Evolutionary conservation across 108 stramenopile genomes (phyloP).

Genomic region (Conticribra guillardii): DNA sequence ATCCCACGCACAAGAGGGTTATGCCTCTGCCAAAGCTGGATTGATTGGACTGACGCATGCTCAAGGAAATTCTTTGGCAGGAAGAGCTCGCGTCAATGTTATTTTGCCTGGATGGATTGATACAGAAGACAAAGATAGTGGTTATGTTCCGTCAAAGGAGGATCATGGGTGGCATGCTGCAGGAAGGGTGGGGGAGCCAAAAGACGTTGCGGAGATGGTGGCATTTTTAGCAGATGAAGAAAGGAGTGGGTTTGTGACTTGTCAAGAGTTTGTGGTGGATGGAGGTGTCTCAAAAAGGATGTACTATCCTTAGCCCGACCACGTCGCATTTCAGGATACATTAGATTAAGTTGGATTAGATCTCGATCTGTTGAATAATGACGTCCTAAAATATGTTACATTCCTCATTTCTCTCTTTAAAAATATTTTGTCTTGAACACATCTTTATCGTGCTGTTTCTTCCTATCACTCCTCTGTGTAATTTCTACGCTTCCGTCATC

Average conservation of each 20-base stretch:
- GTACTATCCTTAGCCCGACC: slow-evolving; percentile 18
- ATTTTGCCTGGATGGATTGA: slow-evolving; percentile 32
- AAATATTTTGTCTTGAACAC: slow-evolving; percentile 92
- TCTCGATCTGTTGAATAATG: background rate
- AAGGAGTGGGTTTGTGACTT: slow-evolving; percentile 28
- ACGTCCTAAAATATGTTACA: background rate
- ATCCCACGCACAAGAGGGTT: slow-evolving; percentile 9
- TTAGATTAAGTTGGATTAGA: background rate
- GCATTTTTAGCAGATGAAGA: slow-evolving; percentile 27
- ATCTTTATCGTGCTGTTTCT: slow-evolving; percentile 82
- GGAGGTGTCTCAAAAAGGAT: slow-evolving; percentile 27
- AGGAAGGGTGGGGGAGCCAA: slow-evolving; percentile 19
- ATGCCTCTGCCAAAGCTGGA: slow-evolving; percentile 27
- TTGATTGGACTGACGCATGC: slow-evolving; percentile 29
- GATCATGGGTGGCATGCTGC: slow-evolving; percentile 23
- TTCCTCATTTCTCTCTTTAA: slow-evolving; percentile 44
- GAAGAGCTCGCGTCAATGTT: slow-evolving; percentile 23
- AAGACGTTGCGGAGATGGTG: slow-evolving; percentile 23
- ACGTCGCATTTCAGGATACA: too few relatives aligned
- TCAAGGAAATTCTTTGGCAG: slow-evolving; percentile 23
- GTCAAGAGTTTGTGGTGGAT: slow-evolving; percentile 30
- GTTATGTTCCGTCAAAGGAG: slow-evolving; percentile 13
- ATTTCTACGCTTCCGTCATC: slow-evolving; percentile 71
- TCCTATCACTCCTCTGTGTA: slow-evolving; percentile 70
- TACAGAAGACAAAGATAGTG: slow-evolving; percentile 10